Conservation (phyloP, 768 basidiomycete genomes). For the Boletus sensibilis region DNA sequence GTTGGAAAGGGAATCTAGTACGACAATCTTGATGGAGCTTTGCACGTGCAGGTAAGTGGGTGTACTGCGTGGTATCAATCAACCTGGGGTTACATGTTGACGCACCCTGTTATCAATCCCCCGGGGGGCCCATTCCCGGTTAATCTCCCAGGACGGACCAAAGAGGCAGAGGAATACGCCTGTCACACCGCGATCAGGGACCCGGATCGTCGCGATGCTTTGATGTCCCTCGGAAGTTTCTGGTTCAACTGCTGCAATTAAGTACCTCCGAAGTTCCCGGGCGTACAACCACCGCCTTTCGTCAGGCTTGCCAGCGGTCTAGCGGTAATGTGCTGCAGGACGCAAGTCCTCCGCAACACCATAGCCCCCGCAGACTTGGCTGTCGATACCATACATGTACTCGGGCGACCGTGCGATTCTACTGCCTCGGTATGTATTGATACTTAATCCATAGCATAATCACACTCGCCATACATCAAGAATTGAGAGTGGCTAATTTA, state of each 20-base stretch:
- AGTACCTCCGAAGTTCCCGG: not conserved
- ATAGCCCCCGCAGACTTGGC: too few relatives aligned
- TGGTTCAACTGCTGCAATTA: not conserved
- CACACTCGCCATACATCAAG: too few relatives aligned
- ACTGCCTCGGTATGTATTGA: not conserved
- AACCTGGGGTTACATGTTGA: not conserved
- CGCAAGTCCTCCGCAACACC: not conserved
- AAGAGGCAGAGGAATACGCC: not conserved
- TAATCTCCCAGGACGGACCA: not conserved
- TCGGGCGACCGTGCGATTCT: not conserved
- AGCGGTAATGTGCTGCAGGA: too few relatives aligned
- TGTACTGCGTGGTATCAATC: not conserved
- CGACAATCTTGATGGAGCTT: not conserved
- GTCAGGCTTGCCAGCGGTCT: too few relatives aligned
- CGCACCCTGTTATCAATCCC: too few relatives aligned
- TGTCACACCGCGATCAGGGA: not conserved
- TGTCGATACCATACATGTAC: not conserved
- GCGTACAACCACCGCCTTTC: not conserved
- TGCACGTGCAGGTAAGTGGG: too few relatives aligned
- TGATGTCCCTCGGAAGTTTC: not conserved
- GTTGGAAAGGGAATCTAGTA: not conserved
- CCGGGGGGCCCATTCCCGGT: not conserved
- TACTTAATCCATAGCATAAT: not conserved
- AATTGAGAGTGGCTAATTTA: too few relatives aligned
- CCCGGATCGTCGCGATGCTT: not conserved